Conservation (phyloP, 73 alveolate genomes). For the Blepharisma japonicum region DNA sequence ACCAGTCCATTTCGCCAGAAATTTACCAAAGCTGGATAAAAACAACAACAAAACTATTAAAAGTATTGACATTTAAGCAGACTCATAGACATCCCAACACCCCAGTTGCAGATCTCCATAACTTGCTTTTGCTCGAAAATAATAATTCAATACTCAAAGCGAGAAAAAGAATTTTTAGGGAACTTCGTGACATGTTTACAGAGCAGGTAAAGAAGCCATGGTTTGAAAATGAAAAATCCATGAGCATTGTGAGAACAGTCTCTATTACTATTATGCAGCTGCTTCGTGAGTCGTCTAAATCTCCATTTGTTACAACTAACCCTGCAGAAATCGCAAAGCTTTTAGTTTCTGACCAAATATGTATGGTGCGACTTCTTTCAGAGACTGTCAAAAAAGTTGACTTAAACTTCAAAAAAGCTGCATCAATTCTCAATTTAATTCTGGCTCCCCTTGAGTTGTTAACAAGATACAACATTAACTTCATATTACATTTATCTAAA, state of each 20-base stretch:
- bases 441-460: conserved; percentile 4
- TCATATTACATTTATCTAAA: neutral
- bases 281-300: conserved; percentile 12
- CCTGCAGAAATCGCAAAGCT: conserved; percentile 14
- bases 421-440: neutral
- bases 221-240: conserved; percentile 22
- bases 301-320: neutral
- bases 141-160: neutral
- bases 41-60: neutral
- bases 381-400: neutral
- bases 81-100: neutral
- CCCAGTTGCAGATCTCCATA: neutral
- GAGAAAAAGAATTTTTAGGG: neutral
- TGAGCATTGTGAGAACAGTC: conserved; percentile 8
- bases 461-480: neutral
- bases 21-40: conserved; percentile 20
- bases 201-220: conserved; percentile 1
- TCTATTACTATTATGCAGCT: conserved; percentile 19
- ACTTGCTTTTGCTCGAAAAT: neutral
- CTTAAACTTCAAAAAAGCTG: conserved; percentile 10
- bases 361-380: neutral
- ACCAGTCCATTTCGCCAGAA: neutral
- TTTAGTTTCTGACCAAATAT: neutral
- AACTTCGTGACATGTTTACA: neutral
- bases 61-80: neutral